These are phyloP conservation scores for Backusella circina DNA, from an alignment of 192 early-diverging fungal species.

Conservation along the genomic window DNA sequence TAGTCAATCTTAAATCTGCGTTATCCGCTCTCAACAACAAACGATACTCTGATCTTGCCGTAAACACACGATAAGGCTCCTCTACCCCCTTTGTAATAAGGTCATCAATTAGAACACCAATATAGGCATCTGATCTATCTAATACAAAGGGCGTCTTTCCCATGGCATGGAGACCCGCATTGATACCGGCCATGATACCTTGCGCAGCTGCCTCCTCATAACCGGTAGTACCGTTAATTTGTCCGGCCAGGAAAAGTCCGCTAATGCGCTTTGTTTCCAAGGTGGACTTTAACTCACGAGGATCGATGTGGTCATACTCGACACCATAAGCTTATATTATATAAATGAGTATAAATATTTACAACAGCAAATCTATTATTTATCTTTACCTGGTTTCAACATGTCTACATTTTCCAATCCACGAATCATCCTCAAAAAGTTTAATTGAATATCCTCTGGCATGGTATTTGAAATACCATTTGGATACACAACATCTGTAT, in stretches of 20 bases:
- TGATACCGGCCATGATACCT: constrained; percentile 75
- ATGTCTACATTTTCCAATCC: constrained; percentile 75
- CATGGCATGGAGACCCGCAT: constrained; percentile 61
- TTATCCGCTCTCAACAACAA: constrained; percentile 73
- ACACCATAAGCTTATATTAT: constrained; percentile 63
- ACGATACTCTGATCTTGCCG: constrained; percentile 81
- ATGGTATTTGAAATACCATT: constrained; percentile 86
- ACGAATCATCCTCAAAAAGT: constrained; percentile 66
- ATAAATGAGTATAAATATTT: no score
- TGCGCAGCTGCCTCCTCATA: constrained; percentile 84
- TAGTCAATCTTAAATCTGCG: constrained; percentile 71
- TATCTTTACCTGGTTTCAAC: constrained; percentile 57
- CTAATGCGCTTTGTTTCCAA: constrained; percentile 76
- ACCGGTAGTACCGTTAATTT: constrained; percentile 88
- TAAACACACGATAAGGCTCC: constrained; percentile 82
- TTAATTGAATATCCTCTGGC: constrained; percentile 71
- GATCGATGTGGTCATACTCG: constrained; percentile 85
- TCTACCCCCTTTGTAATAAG: constrained; percentile 78
- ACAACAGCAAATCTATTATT: no score
- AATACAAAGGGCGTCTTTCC: constrained; percentile 57
- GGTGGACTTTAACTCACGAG: constrained; percentile 70
- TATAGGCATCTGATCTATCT: constrained; percentile 74
- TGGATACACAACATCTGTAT: constrained; percentile 72
- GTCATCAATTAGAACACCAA: constrained; percentile 82
- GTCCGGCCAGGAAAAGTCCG: constrained; percentile 77